phyloP scores from a whole-genome alignment of 805 yeast species.

The Priceomyces fermenticarens region DNA sequence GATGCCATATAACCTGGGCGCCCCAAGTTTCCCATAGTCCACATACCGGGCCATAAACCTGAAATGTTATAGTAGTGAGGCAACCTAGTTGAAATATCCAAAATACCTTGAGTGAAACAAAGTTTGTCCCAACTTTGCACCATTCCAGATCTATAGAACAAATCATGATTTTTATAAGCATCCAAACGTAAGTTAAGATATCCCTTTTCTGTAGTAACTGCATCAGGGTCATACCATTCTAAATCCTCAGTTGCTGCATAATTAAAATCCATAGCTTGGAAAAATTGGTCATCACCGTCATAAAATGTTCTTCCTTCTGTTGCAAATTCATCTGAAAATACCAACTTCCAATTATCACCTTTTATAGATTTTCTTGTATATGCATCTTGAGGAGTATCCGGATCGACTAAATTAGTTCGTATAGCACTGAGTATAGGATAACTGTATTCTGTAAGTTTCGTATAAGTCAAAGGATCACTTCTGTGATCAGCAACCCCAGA shows the following conservation, averaged over 20 bases:
- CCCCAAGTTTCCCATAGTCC: slow-evolving; percentile 92
- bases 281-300: slow-evolving; percentile 88
- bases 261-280: slow-evolving; percentile 79
- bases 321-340: slow-evolving; percentile 88
- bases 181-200: slow-evolving; percentile 68
- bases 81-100: slow-evolving; percentile 73
- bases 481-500: slow-evolving; percentile 54
- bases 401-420: slow-evolving; percentile 59
- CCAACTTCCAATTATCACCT: slow-evolving; percentile 72
- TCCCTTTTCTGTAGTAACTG: slow-evolving; percentile 74
- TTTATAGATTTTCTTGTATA: slow-evolving; percentile 48
- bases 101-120: slow-evolving; percentile 80
- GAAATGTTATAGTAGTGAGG: slow-evolving; percentile 76
- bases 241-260: slow-evolving; percentile 86
- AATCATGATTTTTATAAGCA: slow-evolving; percentile 74
- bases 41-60: slow-evolving; percentile 95
- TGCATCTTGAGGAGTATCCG: slow-evolving; percentile 63
- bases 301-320: slow-evolving; percentile 88
- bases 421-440: slow-evolving; percentile 59
- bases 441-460: slow-evolving; percentile 48
- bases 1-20: slow-evolving; percentile 88
- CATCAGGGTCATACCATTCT: slow-evolving; percentile 96
- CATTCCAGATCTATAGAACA: slow-evolving; percentile 88
- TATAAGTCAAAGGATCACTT: slow-evolving; percentile 30
- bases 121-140: slow-evolving; percentile 88